Evolutionary conservation across 345 rosid species (phyloP), one percentile per base, ranked within the genome.

Genomic region (Erucastrum elatum): DNA sequence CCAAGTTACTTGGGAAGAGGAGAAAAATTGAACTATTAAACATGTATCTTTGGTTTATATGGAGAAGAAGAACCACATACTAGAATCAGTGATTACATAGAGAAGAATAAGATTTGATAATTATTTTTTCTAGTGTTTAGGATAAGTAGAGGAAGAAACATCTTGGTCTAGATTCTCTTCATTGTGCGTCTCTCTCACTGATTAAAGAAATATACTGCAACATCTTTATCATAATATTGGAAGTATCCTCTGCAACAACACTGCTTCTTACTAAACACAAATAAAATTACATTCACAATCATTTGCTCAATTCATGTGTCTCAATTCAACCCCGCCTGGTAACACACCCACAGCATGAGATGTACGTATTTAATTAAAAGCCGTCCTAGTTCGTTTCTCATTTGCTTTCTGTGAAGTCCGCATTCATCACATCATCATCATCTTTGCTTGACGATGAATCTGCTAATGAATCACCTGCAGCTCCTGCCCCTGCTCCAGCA

Each of bases 371-470:
- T n/a, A n/a, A n/a, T n/a, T n/a, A n/a, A n/a, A n/a, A 2, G 3
- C 12, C 46, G 12, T 39, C 46, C 46, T 9, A 39, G 46, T 8
- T 39, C 46, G 12, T 41, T 39, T 41, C 13, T 90, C 88, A 88
- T 75, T 90, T 88, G 93, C 94, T 89, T 85, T 92, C 94, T 0
- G 89, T 87, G 87, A 94, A 94, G 73, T 92, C 98, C 0, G 96
- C 97, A 44, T 94, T 97, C 5, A 94, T 92, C 41, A 90, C 97
- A 75, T 94, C 97, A 33, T 61, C 94, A 0, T 88, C 86, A 17
- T 90, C 97, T 80, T 89, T 86, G 81, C 77, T 73, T 1, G 89
- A 3, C 51, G 51, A 78, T 64, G 87, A 87, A 25, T 70, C 75
- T 16, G 11, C 37, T 37, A 80, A 80, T 0, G 94, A 80, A 62